phyloP scores from a whole-genome alignment of 495 filamentous ascomycete genomes.

The Wilcoxina mikolae region DNA sequence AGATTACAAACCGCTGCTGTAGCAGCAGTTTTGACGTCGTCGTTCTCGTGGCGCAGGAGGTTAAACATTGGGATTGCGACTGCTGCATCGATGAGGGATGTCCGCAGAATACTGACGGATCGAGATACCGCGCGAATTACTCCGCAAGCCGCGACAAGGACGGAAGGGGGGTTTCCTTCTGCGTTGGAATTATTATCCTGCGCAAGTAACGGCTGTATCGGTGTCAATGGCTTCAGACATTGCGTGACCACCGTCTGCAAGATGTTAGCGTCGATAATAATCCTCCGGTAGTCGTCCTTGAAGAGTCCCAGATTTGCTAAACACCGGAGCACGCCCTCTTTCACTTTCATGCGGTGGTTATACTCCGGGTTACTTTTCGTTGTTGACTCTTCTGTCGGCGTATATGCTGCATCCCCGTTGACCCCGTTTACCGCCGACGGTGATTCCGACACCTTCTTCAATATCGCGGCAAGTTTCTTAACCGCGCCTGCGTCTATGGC shows the following conservation, averaged over 20 bases:
- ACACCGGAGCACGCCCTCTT: constrained; percentile 64
- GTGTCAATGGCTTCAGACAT: constrained; percentile 40
- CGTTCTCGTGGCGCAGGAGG: constrained; percentile 57
- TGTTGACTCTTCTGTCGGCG: constrained; percentile 13
- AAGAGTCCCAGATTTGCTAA: constrained; percentile 62
- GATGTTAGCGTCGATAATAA: constrained; percentile 64
- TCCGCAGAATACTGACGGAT: constrained; percentile 68
- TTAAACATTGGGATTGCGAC: constrained; percentile 65
- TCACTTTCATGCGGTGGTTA: constrained; percentile 58
- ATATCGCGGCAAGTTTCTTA: constrained; percentile 53
- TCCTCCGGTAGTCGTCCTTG: constrained; percentile 73
- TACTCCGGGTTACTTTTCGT: constrained; percentile 16
- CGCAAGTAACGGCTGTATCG: constrained; percentile 14
- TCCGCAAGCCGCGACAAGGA: constrained; percentile 75
- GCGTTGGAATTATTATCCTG: constrained; percentile 10
- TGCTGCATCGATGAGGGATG: constrained; percentile 70
- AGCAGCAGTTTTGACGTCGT: constrained; percentile 73
- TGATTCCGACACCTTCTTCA: constrained; percentile 49
- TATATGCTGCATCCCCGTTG: constrained; percentile 20
- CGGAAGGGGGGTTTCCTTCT: constrained; percentile 40
- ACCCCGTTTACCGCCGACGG: constrained; percentile 15
- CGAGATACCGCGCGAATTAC: constrained; percentile 62
- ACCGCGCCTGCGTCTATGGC: constrained; percentile 66
- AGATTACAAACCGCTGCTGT: constrained; percentile 71
- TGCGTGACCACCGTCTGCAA: constrained; percentile 72